Base-by-base conservation (phyloP, 192 early-diverging fungal genomes). In the Coemansia sp. region DNA sequence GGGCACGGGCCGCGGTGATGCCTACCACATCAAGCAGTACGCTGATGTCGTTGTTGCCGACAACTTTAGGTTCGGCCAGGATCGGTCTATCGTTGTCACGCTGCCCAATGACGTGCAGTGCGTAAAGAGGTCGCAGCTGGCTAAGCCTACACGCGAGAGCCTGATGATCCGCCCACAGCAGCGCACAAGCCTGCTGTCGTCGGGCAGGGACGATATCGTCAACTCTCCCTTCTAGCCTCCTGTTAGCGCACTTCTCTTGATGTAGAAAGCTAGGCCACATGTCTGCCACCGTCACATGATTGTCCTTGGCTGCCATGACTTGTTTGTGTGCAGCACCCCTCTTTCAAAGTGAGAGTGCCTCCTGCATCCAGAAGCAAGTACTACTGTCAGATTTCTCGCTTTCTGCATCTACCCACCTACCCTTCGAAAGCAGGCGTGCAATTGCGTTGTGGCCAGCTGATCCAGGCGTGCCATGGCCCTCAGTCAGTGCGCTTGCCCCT, bases 21-120 rank as follows among this genome's bases (percentile, higher is more conserved):
- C 75, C 14, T 98, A 98, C 76, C 84, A 85, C 11, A 95, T 98
- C 77, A 95, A 94, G 76, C 85, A 91, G 70, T 98, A 93, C 57
- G 62, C 81, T 2, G 90, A 93, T 39, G 69, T 81, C 10, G 89
- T 98, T 18, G 94, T 96, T 8, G 91, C 93, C 3, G 94, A 95
- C 71, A 93, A 95, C 82, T 98, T 98, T 75, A 81, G 88, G 74
- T 95, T 85, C 72, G 93, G 93, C 28, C 79, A 89, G 67, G 90
- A 93, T 71, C 63, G 86, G 28, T 84, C 86, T n/a, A 95, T 98
- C 60, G 86, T 98, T 60, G 92, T 98, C 4, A 87, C 95, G 7
- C 74, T 91, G 76, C 89, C 89, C 9, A 74, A 86, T 58, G 84
- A 93, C 66, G 91, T 93, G 48, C 87, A 87, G 71, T 89, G 85